phyloP scores from a whole-genome alignment of 352 stramenopile species.

The Phytophthora sp. region DNA sequence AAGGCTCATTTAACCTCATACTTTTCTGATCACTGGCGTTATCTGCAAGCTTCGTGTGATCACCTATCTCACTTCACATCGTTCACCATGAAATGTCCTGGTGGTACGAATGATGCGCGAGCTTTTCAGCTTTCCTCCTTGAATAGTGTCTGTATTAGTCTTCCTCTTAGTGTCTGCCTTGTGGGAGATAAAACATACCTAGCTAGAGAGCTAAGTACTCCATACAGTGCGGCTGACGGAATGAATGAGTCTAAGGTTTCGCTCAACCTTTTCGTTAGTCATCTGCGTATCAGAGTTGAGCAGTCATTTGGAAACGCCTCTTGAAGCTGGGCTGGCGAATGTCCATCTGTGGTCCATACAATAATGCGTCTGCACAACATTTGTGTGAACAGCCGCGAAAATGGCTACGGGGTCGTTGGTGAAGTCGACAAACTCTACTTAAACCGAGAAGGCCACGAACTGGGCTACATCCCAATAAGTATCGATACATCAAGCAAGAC shows the following conservation, averaged over 20 bases:
- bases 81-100: background rate
- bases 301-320: background rate
- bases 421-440: too few relatives aligned
- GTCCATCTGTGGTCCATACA: background rate
- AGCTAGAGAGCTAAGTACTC: constrained; percentile 8
- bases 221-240: constrained; percentile 3
- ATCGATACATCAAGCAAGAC: too few relatives aligned
- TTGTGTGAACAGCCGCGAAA: background rate
- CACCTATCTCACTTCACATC: background rate
- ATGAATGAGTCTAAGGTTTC: constrained; percentile 1
- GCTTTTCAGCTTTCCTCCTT: background rate
- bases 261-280: too few relatives aligned
- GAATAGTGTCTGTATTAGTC: background rate
- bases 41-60: background rate
- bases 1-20: background rate
- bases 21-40: background rate
- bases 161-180: background rate
- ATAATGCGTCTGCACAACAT: background rate
- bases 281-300: background rate
- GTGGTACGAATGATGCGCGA: background rate
- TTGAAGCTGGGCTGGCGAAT: background rate
- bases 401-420: background rate
- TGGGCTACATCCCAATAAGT: too few relatives aligned
- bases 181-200: constrained; percentile 10
- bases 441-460: too few relatives aligned